Evolutionary conservation across 768 basidiomycete genomes (phyloP).

Genomic region (Pulveroboletus sp.): DNA sequence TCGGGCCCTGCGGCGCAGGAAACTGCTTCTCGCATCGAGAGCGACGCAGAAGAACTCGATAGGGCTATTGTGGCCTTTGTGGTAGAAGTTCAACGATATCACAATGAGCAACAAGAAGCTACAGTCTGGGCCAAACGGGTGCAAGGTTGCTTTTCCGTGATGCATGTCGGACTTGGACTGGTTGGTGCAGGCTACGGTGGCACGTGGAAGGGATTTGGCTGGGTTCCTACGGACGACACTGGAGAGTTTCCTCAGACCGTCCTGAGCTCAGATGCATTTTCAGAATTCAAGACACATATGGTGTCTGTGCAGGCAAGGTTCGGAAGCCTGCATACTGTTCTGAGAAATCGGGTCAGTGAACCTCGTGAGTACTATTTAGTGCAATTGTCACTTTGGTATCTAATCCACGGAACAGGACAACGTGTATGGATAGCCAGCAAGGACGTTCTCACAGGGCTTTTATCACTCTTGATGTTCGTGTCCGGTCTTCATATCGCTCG

Average conservation of each 20-base stretch:
- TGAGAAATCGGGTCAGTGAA: slow-evolving; percentile 20
- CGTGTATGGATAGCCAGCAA: slow-evolving; percentile 39
- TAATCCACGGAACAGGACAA: slow-evolving; percentile 19
- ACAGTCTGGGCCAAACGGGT: slow-evolving; percentile 47
- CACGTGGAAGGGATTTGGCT: slow-evolving; percentile 85
- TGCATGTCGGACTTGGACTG: slow-evolving; percentile 71
- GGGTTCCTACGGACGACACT: slow-evolving; percentile 56
- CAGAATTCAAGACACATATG: slow-evolving; percentile 49
- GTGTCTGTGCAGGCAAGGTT: slow-evolving; percentile 52
- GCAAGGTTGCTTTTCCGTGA: slow-evolving; percentile 56
- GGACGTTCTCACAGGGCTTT: slow-evolving; percentile 53
- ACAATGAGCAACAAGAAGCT: slow-evolving; percentile 32
- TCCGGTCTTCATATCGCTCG: slow-evolving; percentile 76
- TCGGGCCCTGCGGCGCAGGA: slow-evolving; percentile 60
- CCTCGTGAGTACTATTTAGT: slow-evolving; percentile 22
- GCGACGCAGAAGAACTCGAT: slow-evolving; percentile 74
- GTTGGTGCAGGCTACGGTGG: slow-evolving; percentile 77
- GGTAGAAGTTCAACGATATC: slow-evolving; percentile 61
- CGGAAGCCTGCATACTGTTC: slow-evolving; percentile 25
- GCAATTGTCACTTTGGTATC: background rate
- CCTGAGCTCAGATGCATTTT: slow-evolving; percentile 51
- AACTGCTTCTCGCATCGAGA: slow-evolving; percentile 67
- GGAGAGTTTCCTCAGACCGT: slow-evolving; percentile 44
- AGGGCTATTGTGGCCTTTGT: slow-evolving; percentile 68
- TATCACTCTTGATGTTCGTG: slow-evolving; percentile 55